Evolutionary conservation across 208 protist genomes (phyloP).

Genomic region (Trypanosoma conorhini): DNA sequence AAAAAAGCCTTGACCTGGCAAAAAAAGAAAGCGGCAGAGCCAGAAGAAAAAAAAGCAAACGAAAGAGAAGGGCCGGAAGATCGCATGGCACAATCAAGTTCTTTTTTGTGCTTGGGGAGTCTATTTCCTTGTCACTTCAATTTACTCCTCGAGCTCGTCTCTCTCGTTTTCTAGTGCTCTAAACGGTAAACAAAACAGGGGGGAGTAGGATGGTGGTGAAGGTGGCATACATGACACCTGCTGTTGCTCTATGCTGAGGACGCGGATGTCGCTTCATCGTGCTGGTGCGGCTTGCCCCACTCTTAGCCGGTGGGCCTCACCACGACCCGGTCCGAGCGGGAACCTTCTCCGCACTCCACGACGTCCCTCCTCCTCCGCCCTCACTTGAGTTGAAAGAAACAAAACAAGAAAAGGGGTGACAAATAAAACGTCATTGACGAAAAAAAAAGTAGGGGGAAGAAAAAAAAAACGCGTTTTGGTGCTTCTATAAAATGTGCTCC

Average conservation of each 20-base stretch:
- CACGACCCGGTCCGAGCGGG: neutral
- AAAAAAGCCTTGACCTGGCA: neutral
- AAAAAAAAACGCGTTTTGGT: constrained; percentile 7
- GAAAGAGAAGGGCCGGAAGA: neutral
- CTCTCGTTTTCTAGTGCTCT: neutral
- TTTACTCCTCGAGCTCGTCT: neutral
- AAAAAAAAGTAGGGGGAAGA: constrained; percentile 1
- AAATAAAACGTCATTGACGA: neutral
- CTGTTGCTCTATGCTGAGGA: neutral
- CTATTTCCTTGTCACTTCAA: neutral
- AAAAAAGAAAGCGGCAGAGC: constrained; percentile 20
- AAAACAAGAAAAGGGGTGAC: neutral
- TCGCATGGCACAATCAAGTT: neutral
- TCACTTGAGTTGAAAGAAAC: constrained; percentile 5
- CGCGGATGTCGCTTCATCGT: neutral
- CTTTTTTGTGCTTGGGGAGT: neutral
- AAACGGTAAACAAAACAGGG: constrained; percentile 1
- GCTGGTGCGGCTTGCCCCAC: constrained; percentile 2
- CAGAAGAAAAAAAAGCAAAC: constrained; percentile 19
- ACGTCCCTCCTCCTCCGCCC: neutral
- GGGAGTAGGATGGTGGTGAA: neutral
- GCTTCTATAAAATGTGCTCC: constrained; percentile 21
- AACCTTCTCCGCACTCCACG: neutral
- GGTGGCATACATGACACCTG: neutral
- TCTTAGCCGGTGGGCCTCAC: neutral